phyloP scores from a whole-genome alignment of 2,329 filamentous ascomycete species.

The Fusarium chuoi region DNA sequence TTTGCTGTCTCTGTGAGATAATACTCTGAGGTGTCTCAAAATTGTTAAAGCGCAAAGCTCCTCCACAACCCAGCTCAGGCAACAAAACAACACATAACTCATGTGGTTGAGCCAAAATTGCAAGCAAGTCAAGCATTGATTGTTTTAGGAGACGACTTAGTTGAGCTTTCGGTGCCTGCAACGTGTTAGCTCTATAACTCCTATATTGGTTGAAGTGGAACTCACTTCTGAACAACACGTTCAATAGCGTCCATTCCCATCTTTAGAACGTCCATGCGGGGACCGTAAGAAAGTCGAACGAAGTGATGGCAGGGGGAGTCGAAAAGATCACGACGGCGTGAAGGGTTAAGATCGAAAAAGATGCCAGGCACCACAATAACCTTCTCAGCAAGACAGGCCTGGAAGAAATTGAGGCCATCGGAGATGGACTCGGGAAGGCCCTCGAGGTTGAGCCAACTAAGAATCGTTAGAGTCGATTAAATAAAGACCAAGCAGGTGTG shows the following conservation, averaged over 20 bases:
- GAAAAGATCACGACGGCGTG: constrained; percentile 88
- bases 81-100: neutral
- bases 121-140: neutral
- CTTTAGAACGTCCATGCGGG: constrained; percentile 81
- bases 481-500: neutral
- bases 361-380: constrained; percentile 97
- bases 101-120: neutral
- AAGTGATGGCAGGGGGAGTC: constrained; percentile 96
- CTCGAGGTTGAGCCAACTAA: constrained; percentile 68
- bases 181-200: constrained; percentile 10
- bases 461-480: neutral
- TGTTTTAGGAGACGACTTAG: neutral
- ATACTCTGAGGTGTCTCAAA: neutral
- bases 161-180: constrained; percentile 38
- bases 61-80: neutral
- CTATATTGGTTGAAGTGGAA: constrained; percentile 4
- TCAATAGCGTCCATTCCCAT: constrained; percentile 87
- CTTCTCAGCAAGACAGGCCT: constrained; percentile 91
- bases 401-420: constrained; percentile 96
- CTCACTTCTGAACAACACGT: constrained; percentile 78
- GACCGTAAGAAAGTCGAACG: constrained; percentile 85
- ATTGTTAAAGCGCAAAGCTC: neutral
- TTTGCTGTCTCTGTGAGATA: neutral
- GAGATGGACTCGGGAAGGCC: constrained; percentile 82
- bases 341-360: constrained; percentile 96